Percentiles rank a stretch among this genome's conserved stretches.
Conservation (phyloP, 176 grass and related monocot genomes). For the Oropetium thomaeum region DNA sequence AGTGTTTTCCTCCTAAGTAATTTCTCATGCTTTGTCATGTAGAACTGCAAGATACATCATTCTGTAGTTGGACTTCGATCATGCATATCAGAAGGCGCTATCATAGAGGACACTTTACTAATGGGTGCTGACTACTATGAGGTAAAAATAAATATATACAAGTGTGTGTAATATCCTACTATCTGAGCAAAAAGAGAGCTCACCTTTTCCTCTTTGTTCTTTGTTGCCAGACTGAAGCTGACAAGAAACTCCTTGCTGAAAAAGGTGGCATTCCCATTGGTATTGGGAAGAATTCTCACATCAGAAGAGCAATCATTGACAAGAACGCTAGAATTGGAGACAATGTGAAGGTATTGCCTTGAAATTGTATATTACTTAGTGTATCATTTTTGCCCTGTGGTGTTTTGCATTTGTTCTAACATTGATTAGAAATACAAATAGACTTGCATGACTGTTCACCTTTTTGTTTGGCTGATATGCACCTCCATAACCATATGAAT, state of each 20-base stretch:
- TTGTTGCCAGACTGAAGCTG: conserved; percentile 65
- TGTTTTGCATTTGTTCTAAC: background rate
- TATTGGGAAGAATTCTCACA: conserved; percentile 78
- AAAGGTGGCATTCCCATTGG: conserved; percentile 89
- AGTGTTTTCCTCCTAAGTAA: conserved; percentile 18
- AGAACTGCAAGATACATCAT: conserved; percentile 99
- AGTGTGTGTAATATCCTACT: conserved; percentile 21
- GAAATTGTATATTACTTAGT: background rate
- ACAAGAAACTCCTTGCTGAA: conserved; percentile 64
- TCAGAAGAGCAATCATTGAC: conserved; percentile 95
- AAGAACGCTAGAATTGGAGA: conserved; percentile 99
- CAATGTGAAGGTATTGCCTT: conserved; percentile 61
- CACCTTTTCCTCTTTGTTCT: conserved; percentile 7
- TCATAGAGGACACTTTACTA: conserved; percentile 85
- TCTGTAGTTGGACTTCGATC: conserved; percentile 92
- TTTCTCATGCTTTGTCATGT: conserved; percentile 14
- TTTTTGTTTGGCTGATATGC: background rate
- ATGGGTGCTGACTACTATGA: conserved; percentile 99
- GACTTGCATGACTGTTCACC: background rate
- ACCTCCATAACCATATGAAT: background rate
- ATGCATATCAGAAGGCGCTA: conserved; percentile 94
- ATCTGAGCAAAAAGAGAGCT: conserved; percentile 15
- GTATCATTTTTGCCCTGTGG: background rate
- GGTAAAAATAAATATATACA: conserved; percentile 47
- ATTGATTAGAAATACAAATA: background rate